Conservation (phyloP, 2,329 filamentous ascomycete genomes). For the Fusarium udum region DNA sequence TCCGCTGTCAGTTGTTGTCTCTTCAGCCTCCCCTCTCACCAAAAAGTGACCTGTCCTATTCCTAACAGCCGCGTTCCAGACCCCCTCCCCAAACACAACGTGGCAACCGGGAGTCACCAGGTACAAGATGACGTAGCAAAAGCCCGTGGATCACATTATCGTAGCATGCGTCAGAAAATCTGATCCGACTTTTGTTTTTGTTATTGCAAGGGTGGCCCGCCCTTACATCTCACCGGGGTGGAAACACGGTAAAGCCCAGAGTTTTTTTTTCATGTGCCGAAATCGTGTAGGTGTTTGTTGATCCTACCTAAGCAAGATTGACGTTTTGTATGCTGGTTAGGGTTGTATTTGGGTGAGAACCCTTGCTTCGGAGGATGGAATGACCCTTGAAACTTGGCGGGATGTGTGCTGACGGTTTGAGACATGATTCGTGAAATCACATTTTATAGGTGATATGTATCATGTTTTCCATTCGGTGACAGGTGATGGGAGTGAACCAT, state of each 20-base stretch:
- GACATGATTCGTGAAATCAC: background rate
- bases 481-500: background rate
- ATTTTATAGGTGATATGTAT: background rate
- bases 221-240: constrained; percentile 20
- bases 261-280: background rate
- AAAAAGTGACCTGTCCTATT: background rate
- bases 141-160: background rate
- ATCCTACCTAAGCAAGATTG: background rate
- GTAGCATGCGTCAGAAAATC: background rate
- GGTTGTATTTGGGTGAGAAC: background rate
- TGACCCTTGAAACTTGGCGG: background rate
- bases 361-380: background rate
- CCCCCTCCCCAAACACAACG: background rate
- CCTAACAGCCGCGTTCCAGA: background rate
- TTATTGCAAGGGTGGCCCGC: background rate
- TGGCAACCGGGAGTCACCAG: constrained; percentile 3
- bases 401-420: background rate
- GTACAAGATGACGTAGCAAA: background rate
- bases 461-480: background rate
- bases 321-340: background rate
- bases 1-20: background rate
- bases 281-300: background rate
- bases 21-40: background rate
- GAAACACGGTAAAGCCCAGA: background rate
- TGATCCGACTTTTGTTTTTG: background rate